phyloP scores from a whole-genome alignment of 345 rosid species.

The Syzygium oleosum region DNA sequence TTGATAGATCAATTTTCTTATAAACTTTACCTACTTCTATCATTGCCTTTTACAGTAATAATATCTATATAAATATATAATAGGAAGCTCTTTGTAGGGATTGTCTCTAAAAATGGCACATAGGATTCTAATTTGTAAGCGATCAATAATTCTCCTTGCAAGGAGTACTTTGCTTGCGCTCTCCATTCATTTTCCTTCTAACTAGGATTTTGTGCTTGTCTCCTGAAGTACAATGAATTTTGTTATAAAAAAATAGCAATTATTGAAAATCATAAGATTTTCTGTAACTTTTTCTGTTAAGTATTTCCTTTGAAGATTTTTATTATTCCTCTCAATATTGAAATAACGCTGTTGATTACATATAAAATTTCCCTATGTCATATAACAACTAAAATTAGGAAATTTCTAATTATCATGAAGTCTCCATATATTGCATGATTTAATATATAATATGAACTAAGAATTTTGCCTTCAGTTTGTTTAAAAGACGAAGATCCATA shows the following conservation, averaged over 20 bases:
- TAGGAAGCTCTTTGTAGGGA: background rate
- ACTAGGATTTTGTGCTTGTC: background rate
- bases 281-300: background rate
- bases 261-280: background rate
- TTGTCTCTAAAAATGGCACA: background rate
- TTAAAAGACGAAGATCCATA: background rate
- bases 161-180: background rate
- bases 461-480: background rate
- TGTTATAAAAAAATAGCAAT: background rate
- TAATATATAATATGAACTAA: background rate
- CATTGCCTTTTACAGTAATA: background rate
- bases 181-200: background rate
- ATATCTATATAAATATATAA: background rate
- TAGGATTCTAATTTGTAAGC: background rate
- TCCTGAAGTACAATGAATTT: background rate
- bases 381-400: background rate
- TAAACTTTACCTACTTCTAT: background rate
- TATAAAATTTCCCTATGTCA: background rate
- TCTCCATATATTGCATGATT: background rate
- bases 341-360: background rate
- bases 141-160: background rate
- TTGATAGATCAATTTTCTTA: background rate
- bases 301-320: background rate
- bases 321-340: background rate
- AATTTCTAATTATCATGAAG: no score